These are phyloP conservation scores for Extremus antarcticus DNA, from an alignment of 495 filamentous ascomycete genomes.

Conservation along the genomic window DNA sequence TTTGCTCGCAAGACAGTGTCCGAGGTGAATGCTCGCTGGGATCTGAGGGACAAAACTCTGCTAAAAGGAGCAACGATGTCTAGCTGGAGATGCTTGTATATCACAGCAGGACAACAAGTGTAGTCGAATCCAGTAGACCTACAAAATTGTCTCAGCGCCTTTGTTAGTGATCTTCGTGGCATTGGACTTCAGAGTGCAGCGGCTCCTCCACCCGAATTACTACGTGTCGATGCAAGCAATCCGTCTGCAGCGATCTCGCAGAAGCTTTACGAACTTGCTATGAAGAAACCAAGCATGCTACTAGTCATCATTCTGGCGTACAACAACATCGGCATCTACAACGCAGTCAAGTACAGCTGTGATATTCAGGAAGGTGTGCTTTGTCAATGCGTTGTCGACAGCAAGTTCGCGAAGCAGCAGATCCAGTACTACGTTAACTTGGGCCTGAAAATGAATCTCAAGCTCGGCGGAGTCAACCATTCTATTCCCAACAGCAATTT, in stretches of 20 bases:
- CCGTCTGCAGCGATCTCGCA: background rate
- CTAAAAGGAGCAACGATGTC: background rate
- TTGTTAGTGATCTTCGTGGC: background rate
- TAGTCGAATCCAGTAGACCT: background rate
- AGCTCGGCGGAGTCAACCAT: constrained; percentile 72
- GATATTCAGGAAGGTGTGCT: constrained; percentile 52
- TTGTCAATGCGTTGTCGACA: constrained; percentile 47
- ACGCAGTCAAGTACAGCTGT: constrained; percentile 51
- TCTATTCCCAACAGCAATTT: constrained; percentile 39
- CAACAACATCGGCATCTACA: constrained; percentile 43
- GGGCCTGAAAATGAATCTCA: constrained; percentile 71
- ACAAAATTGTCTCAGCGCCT: background rate
- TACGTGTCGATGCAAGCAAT: background rate
- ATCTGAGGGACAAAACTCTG: background rate
- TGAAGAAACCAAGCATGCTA: constrained; percentile 21
- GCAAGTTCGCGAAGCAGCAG: constrained; percentile 36
- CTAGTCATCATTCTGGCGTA: constrained; percentile 50
- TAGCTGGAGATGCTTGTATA: background rate
- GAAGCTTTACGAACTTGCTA: constrained; percentile 17
- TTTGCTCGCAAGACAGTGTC: background rate
- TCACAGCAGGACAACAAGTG: background rate
- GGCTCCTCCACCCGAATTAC: background rate
- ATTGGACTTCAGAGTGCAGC: background rate
- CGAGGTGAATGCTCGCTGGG: background rate
- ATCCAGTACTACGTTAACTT: constrained; percentile 50